Evolutionary conservation across 208 protist species (phyloP), one percentile per base, ranked within the genome.

Genomic region (Wallacemonas sp.): DNA sequence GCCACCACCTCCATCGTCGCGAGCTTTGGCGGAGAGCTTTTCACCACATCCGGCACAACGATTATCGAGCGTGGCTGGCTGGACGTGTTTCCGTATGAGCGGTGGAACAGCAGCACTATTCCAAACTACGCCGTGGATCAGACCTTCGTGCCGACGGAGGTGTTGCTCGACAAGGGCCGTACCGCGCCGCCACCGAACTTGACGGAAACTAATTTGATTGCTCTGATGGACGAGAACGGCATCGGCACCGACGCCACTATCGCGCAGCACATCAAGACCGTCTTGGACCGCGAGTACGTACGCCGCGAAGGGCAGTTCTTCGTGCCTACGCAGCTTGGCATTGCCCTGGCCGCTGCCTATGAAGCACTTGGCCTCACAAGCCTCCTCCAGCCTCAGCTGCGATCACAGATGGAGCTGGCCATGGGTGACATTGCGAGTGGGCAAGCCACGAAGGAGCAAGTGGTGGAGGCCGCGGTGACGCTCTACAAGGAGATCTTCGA

Each of bases 191-290:
- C 98, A 3, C 72, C 83, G 11, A 75, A 98, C 36, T 76, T 99
- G 14, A 97, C 93, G 0, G 99, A 99, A 80, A 71, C 97, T 0
- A 89, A 99, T 15, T 82, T 99, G 11, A 99, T 99, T 31, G 60
- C 80, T 0, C 30, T 96, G 24, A 99, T 99, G 98, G 98, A 99
- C 68, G 77, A 89, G 42, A 91, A 99, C 66, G 94, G 96, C 30
- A 99, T 99, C 65, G 98, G 98, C 24, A 99, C 99, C 1, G 99
- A 99, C 85, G 99, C 99, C 5, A 99, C 99, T 2, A 99, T 99
- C 51, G 98, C 98, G 4, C 81, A 98, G 76, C 99, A 99, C 83
- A 99, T 99, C 65, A 84, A 98, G 72, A 99, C 84, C 0, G 93
- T 99, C 12, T 64, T 97, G 38, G 82, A 98, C 1, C 75, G 98